Conservation (phyloP, 1,284 basidiomycete species). For the Cystobasidium pallidum region DNA sequence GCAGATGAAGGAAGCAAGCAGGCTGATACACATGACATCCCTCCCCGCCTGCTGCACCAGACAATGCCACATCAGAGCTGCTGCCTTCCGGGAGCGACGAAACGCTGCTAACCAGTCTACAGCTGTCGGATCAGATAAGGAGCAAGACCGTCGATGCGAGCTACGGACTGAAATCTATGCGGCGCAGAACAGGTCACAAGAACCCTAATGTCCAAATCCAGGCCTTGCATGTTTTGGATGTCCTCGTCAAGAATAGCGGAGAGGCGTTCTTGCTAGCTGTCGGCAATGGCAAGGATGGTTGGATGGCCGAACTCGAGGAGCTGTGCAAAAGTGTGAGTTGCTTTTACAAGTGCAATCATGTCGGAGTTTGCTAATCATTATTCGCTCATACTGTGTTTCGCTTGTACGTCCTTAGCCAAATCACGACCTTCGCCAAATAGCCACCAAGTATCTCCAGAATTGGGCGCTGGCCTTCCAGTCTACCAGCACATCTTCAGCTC, state of each 20-base stretch:
- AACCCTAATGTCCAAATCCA: conserved; percentile 72
- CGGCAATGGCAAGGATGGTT: conserved; percentile 56
- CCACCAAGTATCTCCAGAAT: conserved; percentile 79
- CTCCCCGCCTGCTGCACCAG: conserved; percentile 57
- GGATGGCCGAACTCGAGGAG: conserved; percentile 67
- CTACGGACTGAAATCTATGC: conserved; percentile 85
- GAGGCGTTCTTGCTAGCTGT: conserved; percentile 85
- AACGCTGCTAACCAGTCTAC: conserved; percentile 67
- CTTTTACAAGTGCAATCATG: neutral
- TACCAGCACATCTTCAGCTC: conserved; percentile 62
- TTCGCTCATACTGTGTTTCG: neutral
- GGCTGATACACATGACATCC: neutral
- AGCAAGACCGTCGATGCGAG: conserved; percentile 84
- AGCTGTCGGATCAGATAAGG: conserved; percentile 95
- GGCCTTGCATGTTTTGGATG: conserved; percentile 67
- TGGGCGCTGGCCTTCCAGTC: conserved; percentile 91
- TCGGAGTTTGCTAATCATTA: neutral
- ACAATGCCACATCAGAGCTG: conserved; percentile 88
- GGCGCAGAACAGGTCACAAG: conserved; percentile 83
- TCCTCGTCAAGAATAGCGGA: conserved; percentile 97
- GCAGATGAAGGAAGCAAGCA: neutral
- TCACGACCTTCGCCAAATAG: conserved; percentile 79
- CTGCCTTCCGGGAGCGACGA: conserved; percentile 62
- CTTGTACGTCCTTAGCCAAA: conserved; percentile 62
- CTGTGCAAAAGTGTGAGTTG: conserved; percentile 90